Conservation (phyloP, 208 protist genomes). For the Leishmania aethiopica region DNA sequence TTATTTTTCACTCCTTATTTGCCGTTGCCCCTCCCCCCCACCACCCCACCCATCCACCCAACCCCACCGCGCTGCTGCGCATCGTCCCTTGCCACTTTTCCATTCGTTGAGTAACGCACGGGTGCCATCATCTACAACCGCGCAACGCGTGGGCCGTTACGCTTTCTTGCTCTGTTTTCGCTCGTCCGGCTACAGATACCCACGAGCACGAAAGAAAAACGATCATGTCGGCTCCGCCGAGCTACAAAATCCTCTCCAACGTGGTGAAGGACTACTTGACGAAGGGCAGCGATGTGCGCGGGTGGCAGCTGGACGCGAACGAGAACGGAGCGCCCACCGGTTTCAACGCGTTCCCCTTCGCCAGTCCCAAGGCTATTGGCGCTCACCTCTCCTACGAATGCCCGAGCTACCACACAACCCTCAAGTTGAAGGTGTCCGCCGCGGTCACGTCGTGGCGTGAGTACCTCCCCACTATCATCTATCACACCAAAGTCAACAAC, state of each 20-base stretch:
- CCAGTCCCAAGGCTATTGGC: slow-evolving; percentile 34
- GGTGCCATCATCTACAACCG: not conserved
- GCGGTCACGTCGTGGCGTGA: slow-evolving; percentile 34
- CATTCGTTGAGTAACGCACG: not conserved
- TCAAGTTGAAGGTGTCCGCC: slow-evolving; percentile 23
- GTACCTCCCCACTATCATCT: slow-evolving; percentile 46
- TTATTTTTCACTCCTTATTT: not conserved
- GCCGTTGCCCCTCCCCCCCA: not conserved
- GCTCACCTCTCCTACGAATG: slow-evolving; percentile 40
- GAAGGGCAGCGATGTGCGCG: slow-evolving; percentile 32
- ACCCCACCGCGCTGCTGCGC: not conserved
- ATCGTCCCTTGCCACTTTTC: not conserved
- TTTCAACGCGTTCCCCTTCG: slow-evolving; percentile 59
- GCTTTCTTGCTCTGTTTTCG: not conserved
- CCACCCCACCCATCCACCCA: too few relatives aligned
- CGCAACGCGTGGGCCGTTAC: not conserved
- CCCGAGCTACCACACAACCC: slow-evolving; percentile 15
- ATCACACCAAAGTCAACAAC: slow-evolving; percentile 19
- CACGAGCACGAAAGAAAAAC: not conserved
- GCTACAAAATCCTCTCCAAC: slow-evolving; percentile 44
- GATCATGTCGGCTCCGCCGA: slow-evolving; percentile 25
- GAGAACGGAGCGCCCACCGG: slow-evolving; percentile 23
- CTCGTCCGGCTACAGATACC: too few relatives aligned
- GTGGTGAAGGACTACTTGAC: slow-evolving; percentile 61
- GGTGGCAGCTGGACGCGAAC: slow-evolving; percentile 49